Evolutionary conservation across 116 monocot species (phyloP).

Genomic region (Iris pallida): DNA sequence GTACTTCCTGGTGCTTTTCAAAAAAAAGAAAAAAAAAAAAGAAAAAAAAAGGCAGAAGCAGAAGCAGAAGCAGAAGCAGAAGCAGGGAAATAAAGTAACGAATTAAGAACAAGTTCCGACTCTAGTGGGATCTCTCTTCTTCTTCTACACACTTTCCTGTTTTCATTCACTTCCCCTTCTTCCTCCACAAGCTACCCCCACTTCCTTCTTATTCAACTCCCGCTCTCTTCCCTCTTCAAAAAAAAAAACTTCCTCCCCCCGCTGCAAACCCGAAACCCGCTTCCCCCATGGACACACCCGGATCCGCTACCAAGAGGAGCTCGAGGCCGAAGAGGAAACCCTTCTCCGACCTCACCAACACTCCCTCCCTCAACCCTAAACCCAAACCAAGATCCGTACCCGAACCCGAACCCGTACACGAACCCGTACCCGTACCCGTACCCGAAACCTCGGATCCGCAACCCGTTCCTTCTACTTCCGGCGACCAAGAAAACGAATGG

Average conservation of each 20-base stretch:
- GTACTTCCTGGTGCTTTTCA: too few relatives aligned
- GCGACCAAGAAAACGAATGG: background rate
- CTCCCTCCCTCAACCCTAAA: background rate
- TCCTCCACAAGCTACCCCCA: too few relatives aligned
- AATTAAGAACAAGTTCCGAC: too few relatives aligned
- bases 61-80: too few relatives aligned
- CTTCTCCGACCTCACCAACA: slow-evolving; percentile 11
- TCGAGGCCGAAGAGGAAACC: slow-evolving; percentile 1
- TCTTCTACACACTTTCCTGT: too few relatives aligned
- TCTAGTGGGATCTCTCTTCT: too few relatives aligned
- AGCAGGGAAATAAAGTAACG: too few relatives aligned
- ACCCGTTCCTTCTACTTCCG: background rate
- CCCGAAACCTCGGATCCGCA: background rate
- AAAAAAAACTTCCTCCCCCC: background rate
- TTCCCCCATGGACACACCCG: background rate
- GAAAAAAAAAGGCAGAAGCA: too few relatives aligned
- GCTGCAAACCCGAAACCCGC: background rate
- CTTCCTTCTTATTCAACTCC: background rate
- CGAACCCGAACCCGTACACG: background rate
- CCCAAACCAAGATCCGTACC: background rate
- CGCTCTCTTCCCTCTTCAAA: background rate
- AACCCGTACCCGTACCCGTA: background rate
- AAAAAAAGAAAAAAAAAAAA: too few relatives aligned
- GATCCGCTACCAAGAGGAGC: background rate
- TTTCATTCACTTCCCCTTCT: too few relatives aligned